Base-by-base conservation (phyloP, 1,284 basidiomycete genomes). In the Trametes pubescens region DNA sequence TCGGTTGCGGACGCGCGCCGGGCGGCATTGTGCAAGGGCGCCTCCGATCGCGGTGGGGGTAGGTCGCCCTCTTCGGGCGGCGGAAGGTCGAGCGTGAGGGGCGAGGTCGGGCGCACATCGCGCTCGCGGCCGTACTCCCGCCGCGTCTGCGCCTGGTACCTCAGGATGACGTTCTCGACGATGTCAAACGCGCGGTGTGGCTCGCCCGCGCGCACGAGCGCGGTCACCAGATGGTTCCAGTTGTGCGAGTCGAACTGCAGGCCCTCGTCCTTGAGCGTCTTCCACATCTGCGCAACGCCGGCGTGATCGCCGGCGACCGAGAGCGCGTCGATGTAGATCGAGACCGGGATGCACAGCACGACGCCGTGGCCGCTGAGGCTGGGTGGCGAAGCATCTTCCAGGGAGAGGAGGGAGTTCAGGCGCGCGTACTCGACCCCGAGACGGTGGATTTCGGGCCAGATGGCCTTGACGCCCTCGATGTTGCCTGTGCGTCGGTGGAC, bases 161-260 rank as follows among this genome's bases (percentile, higher is more conserved):
- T 89, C 18, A 95, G 71, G 58, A 98, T 82, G 46, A 98, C 87
- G 51, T 85, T 82, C 75, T 98, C 94, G 32, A 95, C 78, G 26
- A 98, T 82, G 70, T 91, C 88, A 75, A 97, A 94, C 3, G 94
- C 95, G 52, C 91, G 90, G 67, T 90, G 87, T 8, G 89, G 76
- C 71, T 97, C 87, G 21, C 92, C 95, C 0, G 91, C 92, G 37
- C 91, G 86, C 34, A 95, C 82, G 37, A 97, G 84, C 14, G 91
- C 92, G 4, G 90, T 81, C 26, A 84, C 85, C 26, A 97, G 82
- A 72, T 94, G 89, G 74, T 98, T 99, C 92, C 95, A 99, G 77
- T 98, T 99, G 71, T 92, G 89, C 13, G 93, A 85, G 74, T 98
- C 95, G 73, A 96, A 95, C 3, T 83, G 83, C 69, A 97, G 93